Evolutionary conservation across 352 stramenopile species (phyloP).

Genomic region (Phytopythium kandeliae): DNA sequence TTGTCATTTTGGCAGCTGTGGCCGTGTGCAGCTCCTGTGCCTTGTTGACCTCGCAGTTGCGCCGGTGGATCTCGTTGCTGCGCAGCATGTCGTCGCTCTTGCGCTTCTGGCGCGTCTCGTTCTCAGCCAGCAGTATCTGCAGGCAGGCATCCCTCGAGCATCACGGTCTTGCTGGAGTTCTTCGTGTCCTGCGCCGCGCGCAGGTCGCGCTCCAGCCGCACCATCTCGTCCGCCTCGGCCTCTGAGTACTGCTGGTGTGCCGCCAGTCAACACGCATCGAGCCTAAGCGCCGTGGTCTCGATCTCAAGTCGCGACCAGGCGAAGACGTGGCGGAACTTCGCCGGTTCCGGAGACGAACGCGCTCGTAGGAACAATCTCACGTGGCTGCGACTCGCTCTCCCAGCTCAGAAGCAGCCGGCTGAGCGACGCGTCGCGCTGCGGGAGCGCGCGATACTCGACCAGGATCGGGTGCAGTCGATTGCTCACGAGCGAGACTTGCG

Average conservation of each 20-base stretch:
- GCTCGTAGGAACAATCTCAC: conserved; percentile 15
- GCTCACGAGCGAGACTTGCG: conserved; percentile 16
- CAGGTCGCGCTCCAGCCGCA: conserved; percentile 76
- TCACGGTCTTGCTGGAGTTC: conserved; percentile 80
- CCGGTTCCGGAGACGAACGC: conserved; percentile 17
- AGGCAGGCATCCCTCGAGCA: conserved; percentile 63
- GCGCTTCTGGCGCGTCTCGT: conserved; percentile 61
- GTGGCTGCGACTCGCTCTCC: conserved; percentile 19
- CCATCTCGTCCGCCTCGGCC: conserved; percentile 73
- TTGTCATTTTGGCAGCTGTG: conserved; percentile 77
- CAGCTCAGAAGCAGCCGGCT: conserved; percentile 17
- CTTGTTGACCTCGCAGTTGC: conserved; percentile 78
- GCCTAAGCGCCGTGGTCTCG: no score
- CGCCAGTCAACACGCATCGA: neutral
- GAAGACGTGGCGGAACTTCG: conserved; percentile 24
- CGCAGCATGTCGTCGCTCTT: conserved; percentile 79
- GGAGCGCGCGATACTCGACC: conserved; percentile 30
- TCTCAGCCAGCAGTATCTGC: conserved; percentile 50
- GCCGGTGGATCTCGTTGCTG: conserved; percentile 83
- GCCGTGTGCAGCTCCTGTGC: conserved; percentile 62
- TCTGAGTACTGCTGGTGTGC: conserved; percentile 73
- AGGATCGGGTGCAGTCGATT: conserved; percentile 30
- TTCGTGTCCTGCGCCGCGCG: conserved; percentile 78
- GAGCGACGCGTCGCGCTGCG: conserved; percentile 3
- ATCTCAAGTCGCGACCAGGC: conserved; percentile 3